These are phyloP conservation scores for Hanseniaspora lachancei DNA, from an alignment of 805 yeast species.

Conservation along the genomic window DNA sequence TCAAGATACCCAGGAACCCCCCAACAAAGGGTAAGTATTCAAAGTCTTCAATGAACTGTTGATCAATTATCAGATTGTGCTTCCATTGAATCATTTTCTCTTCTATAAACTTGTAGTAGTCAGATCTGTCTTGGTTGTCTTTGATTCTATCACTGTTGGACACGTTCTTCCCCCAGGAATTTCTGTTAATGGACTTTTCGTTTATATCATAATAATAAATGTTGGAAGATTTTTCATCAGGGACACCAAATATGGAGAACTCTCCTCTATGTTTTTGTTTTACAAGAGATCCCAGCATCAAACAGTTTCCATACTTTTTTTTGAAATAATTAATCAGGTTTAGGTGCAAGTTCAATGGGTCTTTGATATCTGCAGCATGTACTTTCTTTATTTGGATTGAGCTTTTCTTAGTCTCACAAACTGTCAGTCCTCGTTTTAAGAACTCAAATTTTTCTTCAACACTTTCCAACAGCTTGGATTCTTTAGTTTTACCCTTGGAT, in stretches of 20 bases:
- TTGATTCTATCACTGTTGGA: neutral
- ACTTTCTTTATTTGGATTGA: neutral
- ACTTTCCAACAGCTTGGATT: neutral
- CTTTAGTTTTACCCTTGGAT: neutral
- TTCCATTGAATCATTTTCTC: conserved; percentile 11
- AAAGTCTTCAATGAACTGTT: neutral
- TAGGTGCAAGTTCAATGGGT: neutral
- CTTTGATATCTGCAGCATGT: neutral
- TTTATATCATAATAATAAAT: neutral
- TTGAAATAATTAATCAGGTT: neutral
- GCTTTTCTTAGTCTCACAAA: neutral
- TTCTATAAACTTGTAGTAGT: conserved; percentile 25
- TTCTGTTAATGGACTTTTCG: neutral
- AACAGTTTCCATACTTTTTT: neutral
- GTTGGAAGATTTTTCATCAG: neutral
- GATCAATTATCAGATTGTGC: neutral
- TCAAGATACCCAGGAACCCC: conserved; percentile 76
- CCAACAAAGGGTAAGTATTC: conserved; percentile 63
- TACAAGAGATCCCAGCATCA: conserved; percentile 6
- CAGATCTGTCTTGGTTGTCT: conserved; percentile 15
- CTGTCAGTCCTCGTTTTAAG: neutral
- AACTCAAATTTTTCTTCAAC: neutral
- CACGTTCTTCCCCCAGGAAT: neutral
- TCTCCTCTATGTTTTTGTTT: conserved; percentile 12
- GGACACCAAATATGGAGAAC: conserved; percentile 11